Evolutionary conservation across 768 basidiomycete species (phyloP), one percentile per base, ranked within the genome.

Genomic region (Cubamyces sp.): DNA sequence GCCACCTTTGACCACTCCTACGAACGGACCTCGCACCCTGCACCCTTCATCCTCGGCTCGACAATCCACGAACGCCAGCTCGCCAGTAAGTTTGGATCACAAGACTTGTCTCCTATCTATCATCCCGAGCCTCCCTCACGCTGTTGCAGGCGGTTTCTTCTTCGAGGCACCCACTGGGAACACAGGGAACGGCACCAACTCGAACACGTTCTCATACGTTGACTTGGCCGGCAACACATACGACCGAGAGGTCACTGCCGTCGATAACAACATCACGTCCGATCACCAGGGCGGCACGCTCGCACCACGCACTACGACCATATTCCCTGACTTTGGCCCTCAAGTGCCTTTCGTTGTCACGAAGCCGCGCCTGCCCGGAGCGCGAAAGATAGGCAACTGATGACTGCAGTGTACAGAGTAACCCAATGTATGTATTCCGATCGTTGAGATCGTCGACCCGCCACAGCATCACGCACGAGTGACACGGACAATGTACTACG

Each of bases 1-100:
- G 74, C 80, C 11, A 67, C 70, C 3, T 81, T 92, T 60, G 87
- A 92, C 66, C 90, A 91, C 68, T 87, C 86, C 0, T 92, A 90
- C 68, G 73, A 84, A 52, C 84, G 90, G 23, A 74, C 77, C 23
- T 72, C 86, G 41, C 68, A 81, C 15, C 88, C 89, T 1, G 78
- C 79, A 42, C 86, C 88, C 1, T 82, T 87, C 63, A 79, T 84
- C 54, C 68, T 84, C 5, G 81, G 80, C 11, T 87, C 85, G 9
- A 81, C 80, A 11, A 90, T 88, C 34, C 61, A 72, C 18, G 82
- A 87, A 62, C 81, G 77, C 25, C 91, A 92, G 70, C 72, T 80
- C 37, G 80, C 88, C 12, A 77, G 87, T 87, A 63, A 69, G 82
- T 71, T 19, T 19, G 2, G 23, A 14, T 12, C 59, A 18, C 18